Conservation (phyloP, 2,329 filamentous ascomycete genomes). For the Fonsecaea multimorphosa region DNA sequence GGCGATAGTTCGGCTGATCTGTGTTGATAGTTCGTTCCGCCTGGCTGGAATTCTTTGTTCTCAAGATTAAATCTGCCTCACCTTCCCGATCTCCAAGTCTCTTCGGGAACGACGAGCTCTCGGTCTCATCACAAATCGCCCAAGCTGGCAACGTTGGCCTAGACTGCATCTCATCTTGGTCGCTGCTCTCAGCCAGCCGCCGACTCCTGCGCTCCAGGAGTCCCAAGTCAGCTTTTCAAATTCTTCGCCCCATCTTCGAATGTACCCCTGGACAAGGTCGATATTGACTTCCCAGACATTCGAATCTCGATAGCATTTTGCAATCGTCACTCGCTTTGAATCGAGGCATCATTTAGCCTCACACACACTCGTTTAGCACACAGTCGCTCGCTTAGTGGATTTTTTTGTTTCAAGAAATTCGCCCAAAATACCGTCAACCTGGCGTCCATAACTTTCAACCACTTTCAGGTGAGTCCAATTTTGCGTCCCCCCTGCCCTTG, state of each 20-base stretch:
- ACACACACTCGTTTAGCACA: conserved; percentile 48
- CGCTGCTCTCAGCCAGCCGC: conserved; percentile 23
- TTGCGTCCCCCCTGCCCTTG: conserved; percentile 26
- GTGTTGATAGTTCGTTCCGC: conserved; percentile 47
- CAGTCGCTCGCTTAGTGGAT: conserved; percentile 55
- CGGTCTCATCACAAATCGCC: conserved; percentile 14
- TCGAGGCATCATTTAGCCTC: conserved; percentile 46
- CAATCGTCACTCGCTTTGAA: conserved; percentile 53
- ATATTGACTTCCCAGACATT: conserved; percentile 15
- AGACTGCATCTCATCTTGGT: conserved; percentile 6
- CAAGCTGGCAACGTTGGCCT: conserved; percentile 19
- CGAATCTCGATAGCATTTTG: conserved; percentile 36
- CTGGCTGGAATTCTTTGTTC: conserved; percentile 44
- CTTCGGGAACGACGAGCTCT: conserved; percentile 32
- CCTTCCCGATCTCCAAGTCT: conserved; percentile 42
- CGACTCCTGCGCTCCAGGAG: conserved; percentile 10
- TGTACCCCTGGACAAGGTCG: conserved; percentile 28
- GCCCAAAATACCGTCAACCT: conserved; percentile 52
- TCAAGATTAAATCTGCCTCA: conserved; percentile 41
- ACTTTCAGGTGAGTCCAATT: conserved; percentile 51
- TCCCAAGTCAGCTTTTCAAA: conserved; percentile 8
- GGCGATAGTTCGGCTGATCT: conserved; percentile 46
- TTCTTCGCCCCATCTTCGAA: conserved; percentile 24
- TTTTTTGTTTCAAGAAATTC: conserved; percentile 46
- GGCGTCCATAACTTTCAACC: conserved; percentile 55